phyloP scores from a whole-genome alignment of 208 protist genomes.

The Trypanosomatidae sp. region DNA sequence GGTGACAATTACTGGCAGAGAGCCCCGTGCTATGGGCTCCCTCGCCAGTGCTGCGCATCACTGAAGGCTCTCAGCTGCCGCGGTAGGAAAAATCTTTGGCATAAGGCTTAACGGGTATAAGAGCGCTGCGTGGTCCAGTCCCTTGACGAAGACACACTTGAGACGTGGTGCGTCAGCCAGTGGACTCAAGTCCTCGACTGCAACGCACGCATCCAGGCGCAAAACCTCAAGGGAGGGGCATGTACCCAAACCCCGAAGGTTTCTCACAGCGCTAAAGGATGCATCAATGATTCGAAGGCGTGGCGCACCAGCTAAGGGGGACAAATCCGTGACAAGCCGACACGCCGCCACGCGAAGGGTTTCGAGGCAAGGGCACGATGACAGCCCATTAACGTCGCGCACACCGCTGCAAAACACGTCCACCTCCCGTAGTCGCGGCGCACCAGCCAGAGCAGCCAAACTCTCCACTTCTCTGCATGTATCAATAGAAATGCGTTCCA shows the following conservation, averaged over 20 bases:
- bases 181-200: not conserved
- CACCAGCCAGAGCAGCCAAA: constrained; percentile 1
- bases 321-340: constrained; percentile 6
- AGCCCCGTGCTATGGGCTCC: not conserved
- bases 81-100: constrained; percentile 5
- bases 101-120: constrained; percentile 1
- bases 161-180: constrained; percentile 10
- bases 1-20: not conserved
- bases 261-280: constrained; percentile 9
- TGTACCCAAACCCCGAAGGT: constrained; percentile 1
- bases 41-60: not conserved
- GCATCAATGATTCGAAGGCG: constrained; percentile 9
- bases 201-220: constrained; percentile 7
- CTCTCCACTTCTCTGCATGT: constrained; percentile 6
- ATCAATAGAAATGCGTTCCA: constrained; percentile 5
- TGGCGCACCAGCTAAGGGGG: constrained; percentile 12
- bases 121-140: not conserved
- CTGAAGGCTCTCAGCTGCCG: not conserved
- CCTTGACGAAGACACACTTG: constrained; percentile 6
- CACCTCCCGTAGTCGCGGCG: constrained; percentile 4
- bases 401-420: constrained; percentile 10
- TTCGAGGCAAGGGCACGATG: constrained; percentile 8
- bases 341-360: constrained; percentile 1
- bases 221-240: constrained; percentile 11
- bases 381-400: constrained; percentile 1